These are phyloP conservation scores for Logfia minima DNA, from an alignment of 129 eudicot genomes.

Conservation along the genomic window DNA sequence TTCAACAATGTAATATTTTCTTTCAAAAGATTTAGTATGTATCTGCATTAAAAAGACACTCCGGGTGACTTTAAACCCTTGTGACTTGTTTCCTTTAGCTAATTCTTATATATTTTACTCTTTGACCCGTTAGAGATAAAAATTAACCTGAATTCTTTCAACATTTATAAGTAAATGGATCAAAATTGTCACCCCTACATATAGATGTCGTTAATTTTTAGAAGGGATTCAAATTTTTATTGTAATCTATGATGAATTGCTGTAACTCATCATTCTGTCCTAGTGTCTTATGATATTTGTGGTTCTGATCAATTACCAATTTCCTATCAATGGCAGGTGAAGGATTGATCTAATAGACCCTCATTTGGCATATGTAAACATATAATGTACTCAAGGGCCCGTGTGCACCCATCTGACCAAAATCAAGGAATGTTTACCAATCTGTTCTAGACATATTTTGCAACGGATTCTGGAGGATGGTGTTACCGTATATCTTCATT, in stretches of 20 bases:
- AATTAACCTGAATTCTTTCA: neutral
- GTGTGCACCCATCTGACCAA: neutral
- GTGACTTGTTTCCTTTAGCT: neutral
- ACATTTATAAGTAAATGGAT: neutral
- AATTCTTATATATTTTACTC: neutral
- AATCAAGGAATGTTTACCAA: conserved; percentile 3
- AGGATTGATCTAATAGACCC: conserved; percentile 47
- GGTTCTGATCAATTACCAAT: neutral
- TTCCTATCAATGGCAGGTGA: conserved; percentile 52
- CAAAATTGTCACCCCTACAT: neutral
- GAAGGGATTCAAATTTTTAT: neutral
- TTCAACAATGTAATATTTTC: too few relatives aligned
- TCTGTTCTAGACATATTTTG: neutral
- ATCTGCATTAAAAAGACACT: too few relatives aligned
- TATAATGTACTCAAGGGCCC: conserved; percentile 10
- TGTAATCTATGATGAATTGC: neutral
- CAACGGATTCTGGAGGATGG: neutral
- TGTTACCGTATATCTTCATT: neutral
- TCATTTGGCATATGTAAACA: conserved; percentile 5
- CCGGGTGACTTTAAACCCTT: too few relatives aligned
- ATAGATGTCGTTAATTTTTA: neutral
- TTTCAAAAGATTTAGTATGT: too few relatives aligned
- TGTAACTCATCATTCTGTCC: conserved; percentile 1
- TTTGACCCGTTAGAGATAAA: neutral
- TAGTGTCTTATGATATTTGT: neutral